Evolutionary conservation across 495 filamentous ascomycete species (phyloP).

Genomic region (Aspergillus saccharolyticus): DNA sequence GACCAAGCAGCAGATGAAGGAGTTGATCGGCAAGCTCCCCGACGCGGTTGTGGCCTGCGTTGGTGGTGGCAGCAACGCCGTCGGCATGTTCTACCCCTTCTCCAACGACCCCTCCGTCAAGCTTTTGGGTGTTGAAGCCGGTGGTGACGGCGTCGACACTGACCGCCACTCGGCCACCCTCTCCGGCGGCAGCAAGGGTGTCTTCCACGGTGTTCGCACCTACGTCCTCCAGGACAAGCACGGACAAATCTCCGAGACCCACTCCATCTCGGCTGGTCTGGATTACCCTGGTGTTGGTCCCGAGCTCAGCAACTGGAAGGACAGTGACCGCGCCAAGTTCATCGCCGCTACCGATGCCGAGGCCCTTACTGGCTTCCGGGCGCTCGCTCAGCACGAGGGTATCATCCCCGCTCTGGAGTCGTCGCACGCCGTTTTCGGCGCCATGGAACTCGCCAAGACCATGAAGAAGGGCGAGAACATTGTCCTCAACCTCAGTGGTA

Average conservation of each 20-base stretch:
- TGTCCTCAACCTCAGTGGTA: slow-evolving; percentile 88
- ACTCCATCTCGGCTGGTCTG: slow-evolving; percentile 82
- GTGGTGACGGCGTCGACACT: slow-evolving; percentile 80
- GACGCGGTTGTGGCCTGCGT: slow-evolving; percentile 90
- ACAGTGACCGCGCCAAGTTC: slow-evolving; percentile 77
- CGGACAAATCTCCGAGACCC: slow-evolving; percentile 82
- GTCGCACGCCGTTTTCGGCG: slow-evolving; percentile 86
- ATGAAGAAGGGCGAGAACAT: slow-evolving; percentile 85
- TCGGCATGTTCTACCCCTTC: slow-evolving; percentile 89
- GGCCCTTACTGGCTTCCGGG: slow-evolving; percentile 82
- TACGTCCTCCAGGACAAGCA: slow-evolving; percentile 79
- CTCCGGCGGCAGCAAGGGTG: slow-evolving; percentile 71
- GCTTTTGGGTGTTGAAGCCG: slow-evolving; percentile 82
- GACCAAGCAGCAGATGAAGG: slow-evolving; percentile 73
- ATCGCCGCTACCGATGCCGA: slow-evolving; percentile 88
- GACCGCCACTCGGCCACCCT: slow-evolving; percentile 72
- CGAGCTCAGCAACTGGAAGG: slow-evolving; percentile 84
- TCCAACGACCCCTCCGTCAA: slow-evolving; percentile 69
- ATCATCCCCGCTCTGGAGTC: slow-evolving; percentile 96
- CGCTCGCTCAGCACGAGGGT: slow-evolving; percentile 80
- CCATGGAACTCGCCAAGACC: slow-evolving; percentile 82
- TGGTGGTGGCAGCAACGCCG: slow-evolving; percentile 77
- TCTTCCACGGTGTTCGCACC: slow-evolving; percentile 84
- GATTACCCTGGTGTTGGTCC: slow-evolving; percentile 90
- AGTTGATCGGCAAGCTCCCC: slow-evolving; percentile 70